A percentile compares a stretch with the other conserved stretches of the same genome.
Conservation (phyloP, 345 rosid genomes). For the Aquilaria sinensis region DNA sequence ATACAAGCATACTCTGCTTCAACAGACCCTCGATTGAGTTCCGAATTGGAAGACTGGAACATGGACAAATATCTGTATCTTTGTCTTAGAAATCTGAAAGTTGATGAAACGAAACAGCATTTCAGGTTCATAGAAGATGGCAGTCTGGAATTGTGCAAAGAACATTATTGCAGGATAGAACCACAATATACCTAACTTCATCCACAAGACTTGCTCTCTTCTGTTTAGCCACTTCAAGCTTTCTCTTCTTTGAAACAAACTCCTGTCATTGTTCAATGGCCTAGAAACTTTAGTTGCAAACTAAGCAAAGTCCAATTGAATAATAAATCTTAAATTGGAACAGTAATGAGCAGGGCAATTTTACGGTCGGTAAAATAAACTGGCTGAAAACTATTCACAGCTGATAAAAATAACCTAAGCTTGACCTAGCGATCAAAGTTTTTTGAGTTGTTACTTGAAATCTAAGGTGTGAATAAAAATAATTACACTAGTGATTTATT, state of each 20-base stretch:
- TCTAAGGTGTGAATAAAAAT: no score
- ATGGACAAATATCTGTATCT: slow-evolving; percentile 14
- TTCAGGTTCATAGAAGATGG: neutral
- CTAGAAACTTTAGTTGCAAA: slow-evolving; percentile 3
- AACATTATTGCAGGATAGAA: neutral
- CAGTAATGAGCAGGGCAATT: no score
- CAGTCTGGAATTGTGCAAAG: neutral
- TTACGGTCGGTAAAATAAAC: no score
- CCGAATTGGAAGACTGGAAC: slow-evolving; percentile 8
- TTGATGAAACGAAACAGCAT: neutral
- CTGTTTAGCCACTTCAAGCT: slow-evolving; percentile 24
- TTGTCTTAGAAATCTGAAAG: slow-evolving; percentile 22
- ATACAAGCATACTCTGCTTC: neutral
- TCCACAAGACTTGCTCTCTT: slow-evolving; percentile 32
- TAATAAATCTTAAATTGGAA: no score
- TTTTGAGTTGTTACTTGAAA: no score
- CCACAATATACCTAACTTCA: slow-evolving; percentile 32
- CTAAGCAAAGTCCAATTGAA: no score
- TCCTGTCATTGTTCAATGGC: slow-evolving; percentile 21
- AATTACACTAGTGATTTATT: neutral
- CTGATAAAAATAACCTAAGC: no score
- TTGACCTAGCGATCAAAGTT: no score
- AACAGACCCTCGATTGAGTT: slow-evolving; percentile 10
- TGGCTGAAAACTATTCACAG: no score
- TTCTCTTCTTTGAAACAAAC: slow-evolving; percentile 34